These are phyloP conservation scores for Pilasporangium apinafurcum DNA, from an alignment of 352 stramenopile species.

Conservation along the genomic window DNA sequence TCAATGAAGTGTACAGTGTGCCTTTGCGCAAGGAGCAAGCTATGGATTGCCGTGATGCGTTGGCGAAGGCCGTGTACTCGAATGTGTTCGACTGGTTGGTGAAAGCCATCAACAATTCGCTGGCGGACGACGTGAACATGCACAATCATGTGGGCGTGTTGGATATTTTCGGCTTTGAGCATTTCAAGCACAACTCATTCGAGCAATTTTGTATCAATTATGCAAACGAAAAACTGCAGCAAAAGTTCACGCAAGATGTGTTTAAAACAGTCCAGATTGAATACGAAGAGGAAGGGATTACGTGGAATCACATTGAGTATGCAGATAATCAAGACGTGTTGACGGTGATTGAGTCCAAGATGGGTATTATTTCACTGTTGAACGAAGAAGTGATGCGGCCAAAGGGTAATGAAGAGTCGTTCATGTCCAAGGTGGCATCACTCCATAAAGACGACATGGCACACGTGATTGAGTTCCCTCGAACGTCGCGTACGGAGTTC, in stretches of 20 bases:
- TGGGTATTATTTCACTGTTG: constrained; percentile 86
- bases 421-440: constrained; percentile 71
- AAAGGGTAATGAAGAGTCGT: constrained; percentile 79
- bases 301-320: constrained; percentile 92
- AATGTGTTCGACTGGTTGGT: constrained; percentile 97
- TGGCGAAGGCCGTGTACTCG: constrained; percentile 95
- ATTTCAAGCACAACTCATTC: constrained; percentile 92
- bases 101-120: constrained; percentile 69
- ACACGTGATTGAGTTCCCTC: constrained; percentile 74
- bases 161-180: constrained; percentile 94
- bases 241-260: constrained; percentile 89
- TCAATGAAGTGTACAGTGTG: constrained; percentile 62
- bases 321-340: constrained; percentile 88
- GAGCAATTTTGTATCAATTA: constrained; percentile 94
- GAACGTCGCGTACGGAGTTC: constrained; percentile 81
- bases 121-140: constrained; percentile 54
- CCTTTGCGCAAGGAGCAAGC: constrained; percentile 85
- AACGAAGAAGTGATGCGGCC: constrained; percentile 87
- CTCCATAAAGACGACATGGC: constrained; percentile 71
- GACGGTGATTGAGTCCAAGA: constrained; percentile 79
- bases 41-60: constrained; percentile 87
- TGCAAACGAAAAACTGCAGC: constrained; percentile 90
- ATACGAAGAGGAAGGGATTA: constrained; percentile 88
- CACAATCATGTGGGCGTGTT: constrained; percentile 83
- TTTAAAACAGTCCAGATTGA: constrained; percentile 88